A percentile compares a stretch with the other conserved stretches of the same genome.
Evolutionary conservation across 1,139 yeast species (phyloP).

Genomic region (Sugiyamaella pinicola): DNA sequence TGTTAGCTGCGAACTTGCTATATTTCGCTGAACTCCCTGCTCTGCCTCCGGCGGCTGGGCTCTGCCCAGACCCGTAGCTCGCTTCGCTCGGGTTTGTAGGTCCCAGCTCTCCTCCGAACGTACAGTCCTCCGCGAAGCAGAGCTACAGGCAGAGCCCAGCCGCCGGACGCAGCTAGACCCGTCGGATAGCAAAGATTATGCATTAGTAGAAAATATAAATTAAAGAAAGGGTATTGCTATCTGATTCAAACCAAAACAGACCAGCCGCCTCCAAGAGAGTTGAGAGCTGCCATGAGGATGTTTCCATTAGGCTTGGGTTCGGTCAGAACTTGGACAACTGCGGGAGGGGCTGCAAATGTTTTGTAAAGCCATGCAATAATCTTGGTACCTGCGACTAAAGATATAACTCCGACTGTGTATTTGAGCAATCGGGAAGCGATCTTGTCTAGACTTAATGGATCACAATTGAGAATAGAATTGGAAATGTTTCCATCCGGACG

Average conservation of each 20-base stretch:
- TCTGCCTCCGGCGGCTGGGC: neutral
- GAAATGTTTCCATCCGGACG: constrained; percentile 26
- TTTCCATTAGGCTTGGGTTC: constrained; percentile 17
- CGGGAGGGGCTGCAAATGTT: constrained; percentile 4
- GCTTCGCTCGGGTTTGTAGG: neutral
- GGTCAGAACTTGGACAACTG: constrained; percentile 6
- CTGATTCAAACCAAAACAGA: constrained; percentile 23
- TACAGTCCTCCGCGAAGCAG: too few relatives aligned
- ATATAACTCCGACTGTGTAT: constrained; percentile 30
- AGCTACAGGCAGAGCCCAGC: too few relatives aligned
- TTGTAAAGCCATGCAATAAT: constrained; percentile 24
- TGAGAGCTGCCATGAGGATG: constrained; percentile 23
- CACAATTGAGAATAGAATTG: constrained; percentile 33
- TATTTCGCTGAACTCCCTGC: constrained; percentile 14
- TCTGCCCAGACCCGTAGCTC: neutral
- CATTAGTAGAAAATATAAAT: constrained; percentile 8
- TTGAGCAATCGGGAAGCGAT: constrained; percentile 22
- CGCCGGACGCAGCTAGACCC: too few relatives aligned
- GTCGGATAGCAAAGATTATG: constrained; percentile 9
- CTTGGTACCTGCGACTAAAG: constrained; percentile 29
- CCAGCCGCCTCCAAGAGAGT: constrained; percentile 33
- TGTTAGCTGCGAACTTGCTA: constrained; percentile 38
- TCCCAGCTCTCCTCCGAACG: too few relatives aligned
- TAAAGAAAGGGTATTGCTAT: constrained; percentile 6
- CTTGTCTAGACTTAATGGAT: constrained; percentile 33